These are phyloP conservation scores for Ceratocystis ficicola DNA, from an alignment of 2,329 filamentous ascomycete species.

Conservation along the genomic window DNA sequence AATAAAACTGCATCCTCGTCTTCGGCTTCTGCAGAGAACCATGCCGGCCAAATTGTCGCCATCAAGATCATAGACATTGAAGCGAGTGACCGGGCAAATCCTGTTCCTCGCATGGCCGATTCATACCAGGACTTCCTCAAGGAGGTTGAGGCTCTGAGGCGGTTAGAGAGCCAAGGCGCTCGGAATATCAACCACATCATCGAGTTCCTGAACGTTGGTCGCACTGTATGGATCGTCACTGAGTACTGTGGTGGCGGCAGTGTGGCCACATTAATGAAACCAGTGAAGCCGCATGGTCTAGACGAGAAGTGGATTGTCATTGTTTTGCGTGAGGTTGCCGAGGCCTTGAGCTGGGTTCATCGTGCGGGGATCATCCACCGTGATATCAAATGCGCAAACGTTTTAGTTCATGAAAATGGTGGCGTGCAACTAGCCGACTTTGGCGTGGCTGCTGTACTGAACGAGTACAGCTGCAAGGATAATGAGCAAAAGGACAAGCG, in stretches of 20 bases:
- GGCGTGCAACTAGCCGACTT: constrained; percentile 74
- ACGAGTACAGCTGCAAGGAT: constrained; percentile 27
- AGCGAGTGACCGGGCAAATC: constrained; percentile 48
- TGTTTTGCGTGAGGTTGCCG: constrained; percentile 53
- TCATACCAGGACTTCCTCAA: constrained; percentile 59
- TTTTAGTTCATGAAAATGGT: constrained; percentile 65
- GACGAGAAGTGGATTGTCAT: constrained; percentile 59
- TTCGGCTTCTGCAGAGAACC: background rate
- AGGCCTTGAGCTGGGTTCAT: constrained; percentile 56
- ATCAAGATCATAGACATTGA: constrained; percentile 80
- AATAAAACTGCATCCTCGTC: background rate
- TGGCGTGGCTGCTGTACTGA: constrained; percentile 54
- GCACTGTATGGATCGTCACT: constrained; percentile 77
- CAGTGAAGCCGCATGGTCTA: constrained; percentile 52
- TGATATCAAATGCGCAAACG: constrained; percentile 66
- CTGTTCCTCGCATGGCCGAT: constrained; percentile 52
- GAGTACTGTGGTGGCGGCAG: constrained; percentile 79
- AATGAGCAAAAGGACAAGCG: constrained; percentile 68
- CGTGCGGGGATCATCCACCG: constrained; percentile 57
- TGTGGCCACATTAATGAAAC: constrained; percentile 59
- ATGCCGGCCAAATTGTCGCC: constrained; percentile 47
- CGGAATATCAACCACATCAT: constrained; percentile 72
- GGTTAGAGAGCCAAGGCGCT: constrained; percentile 61
- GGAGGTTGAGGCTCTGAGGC: constrained; percentile 56
- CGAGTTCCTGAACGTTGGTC: constrained; percentile 63